A percentile compares a stretch with the other conserved stretches of the same genome.
Conservation (phyloP, 169 alveolate species). For the Plasmodium ovale region DNA sequence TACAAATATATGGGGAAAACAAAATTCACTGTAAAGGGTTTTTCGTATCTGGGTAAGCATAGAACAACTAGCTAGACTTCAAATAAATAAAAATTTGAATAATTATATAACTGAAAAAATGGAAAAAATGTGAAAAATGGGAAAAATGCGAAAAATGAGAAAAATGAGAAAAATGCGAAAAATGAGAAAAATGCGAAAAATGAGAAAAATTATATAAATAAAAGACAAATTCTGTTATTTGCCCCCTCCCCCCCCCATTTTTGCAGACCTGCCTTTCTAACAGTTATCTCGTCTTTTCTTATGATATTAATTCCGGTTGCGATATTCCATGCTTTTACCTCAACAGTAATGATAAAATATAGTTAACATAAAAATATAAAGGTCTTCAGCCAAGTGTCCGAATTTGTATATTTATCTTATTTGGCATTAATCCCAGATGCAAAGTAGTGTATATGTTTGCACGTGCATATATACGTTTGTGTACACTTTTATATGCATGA, state of each 20-base stretch:
- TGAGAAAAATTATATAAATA: too few species aligned
- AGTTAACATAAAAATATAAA: background rate
- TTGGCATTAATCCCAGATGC: too few species aligned
- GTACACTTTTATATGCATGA: background rate
- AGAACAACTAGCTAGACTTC: background rate
- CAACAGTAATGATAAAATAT: constrained; percentile 52
- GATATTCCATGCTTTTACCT: constrained; percentile 72
- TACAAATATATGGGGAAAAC: constrained; percentile 75
- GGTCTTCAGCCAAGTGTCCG: too few species aligned
- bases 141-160: too few species aligned
- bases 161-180: too few species aligned
- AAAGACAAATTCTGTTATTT: too few species aligned
- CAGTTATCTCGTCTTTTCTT: constrained; percentile 69
- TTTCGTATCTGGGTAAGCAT: constrained; percentile 63
- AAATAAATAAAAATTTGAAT: background rate
- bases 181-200: too few species aligned
- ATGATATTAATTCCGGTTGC: constrained; percentile 71
- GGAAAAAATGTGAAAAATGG: background rate
- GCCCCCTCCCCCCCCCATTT: background rate
- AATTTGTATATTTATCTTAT: too few species aligned
- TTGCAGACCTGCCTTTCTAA: constrained; percentile 55
- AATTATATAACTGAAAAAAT: background rate
- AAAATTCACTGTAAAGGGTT: constrained; percentile 70
- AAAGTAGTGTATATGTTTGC: background rate
- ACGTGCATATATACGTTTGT: background rate